Percentiles rank a stretch among this genome's conserved stretches.
These are phyloP conservation scores for Hysterangium stoloniferum DNA, from an alignment of 768 basidiomycete species.

Conservation along the genomic window DNA sequence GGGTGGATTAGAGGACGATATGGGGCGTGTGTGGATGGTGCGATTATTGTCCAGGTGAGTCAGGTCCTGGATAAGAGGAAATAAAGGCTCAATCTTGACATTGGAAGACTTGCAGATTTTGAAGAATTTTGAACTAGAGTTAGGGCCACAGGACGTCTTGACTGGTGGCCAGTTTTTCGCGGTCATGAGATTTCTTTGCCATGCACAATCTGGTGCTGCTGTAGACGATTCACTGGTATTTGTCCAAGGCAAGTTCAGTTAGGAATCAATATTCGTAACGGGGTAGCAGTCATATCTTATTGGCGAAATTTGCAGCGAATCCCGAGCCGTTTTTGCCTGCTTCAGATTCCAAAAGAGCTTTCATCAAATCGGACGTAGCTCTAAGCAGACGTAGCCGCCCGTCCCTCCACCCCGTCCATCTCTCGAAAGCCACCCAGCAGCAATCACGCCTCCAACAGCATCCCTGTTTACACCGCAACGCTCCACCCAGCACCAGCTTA, in stretches of 20 bases:
- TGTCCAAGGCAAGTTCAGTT: slow-evolving; percentile 53
- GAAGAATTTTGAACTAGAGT: slow-evolving; percentile 49
- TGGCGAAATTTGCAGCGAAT: not conserved
- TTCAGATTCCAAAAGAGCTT: too few species aligned
- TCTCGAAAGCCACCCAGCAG: not conserved
- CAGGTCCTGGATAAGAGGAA: too few species aligned
- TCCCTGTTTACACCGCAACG: not conserved
- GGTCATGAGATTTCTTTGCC: slow-evolving; percentile 55
- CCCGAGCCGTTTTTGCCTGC: slow-evolving; percentile 8
- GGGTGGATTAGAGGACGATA: slow-evolving; percentile 75
- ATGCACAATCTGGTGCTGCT: slow-evolving; percentile 52
- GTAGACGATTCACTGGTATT: slow-evolving; percentile 64
- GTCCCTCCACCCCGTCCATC: not conserved
- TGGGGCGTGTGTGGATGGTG: slow-evolving; percentile 36
- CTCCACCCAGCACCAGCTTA: not conserved
- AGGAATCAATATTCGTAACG: too few species aligned
- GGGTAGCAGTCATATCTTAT: not conserved
- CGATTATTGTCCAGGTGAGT: slow-evolving; percentile 58
- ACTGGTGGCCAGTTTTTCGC: slow-evolving; percentile 73
- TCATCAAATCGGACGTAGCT: not conserved
- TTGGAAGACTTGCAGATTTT: slow-evolving; percentile 42
- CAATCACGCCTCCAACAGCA: not conserved
- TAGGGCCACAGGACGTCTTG: slow-evolving; percentile 45
- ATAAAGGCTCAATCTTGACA: too few species aligned
- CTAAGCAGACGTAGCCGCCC: not conserved